These are phyloP conservation scores for Lipomyces yamadae DNA, from an alignment of 805 yeast species.

Conservation along the genomic window DNA sequence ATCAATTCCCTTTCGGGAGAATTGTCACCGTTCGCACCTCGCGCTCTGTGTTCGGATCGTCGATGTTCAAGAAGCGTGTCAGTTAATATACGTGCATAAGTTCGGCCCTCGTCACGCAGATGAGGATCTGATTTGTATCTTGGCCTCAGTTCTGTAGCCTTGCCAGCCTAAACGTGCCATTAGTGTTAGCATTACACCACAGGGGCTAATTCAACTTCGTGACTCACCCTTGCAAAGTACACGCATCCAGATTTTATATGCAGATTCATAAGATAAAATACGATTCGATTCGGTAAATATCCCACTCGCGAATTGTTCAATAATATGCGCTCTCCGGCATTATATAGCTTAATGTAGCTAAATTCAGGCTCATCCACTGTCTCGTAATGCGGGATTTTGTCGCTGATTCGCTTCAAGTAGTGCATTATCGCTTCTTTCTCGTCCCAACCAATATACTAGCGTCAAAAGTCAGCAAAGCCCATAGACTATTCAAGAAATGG, in stretches of 20 bases:
- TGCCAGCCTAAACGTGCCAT: conserved; percentile 45
- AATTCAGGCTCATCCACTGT: conserved; percentile 64
- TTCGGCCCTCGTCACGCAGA: conserved; percentile 71
- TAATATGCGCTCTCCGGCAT: conserved; percentile 84
- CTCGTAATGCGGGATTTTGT: conserved; percentile 72
- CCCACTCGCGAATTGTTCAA: conserved; percentile 84
- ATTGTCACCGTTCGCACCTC: conserved; percentile 24
- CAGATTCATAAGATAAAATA: conserved; percentile 89
- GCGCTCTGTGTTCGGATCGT: conserved; percentile 26
- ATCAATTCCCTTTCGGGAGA: conserved; percentile 52
- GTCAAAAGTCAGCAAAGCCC: neutral
- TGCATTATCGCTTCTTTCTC: conserved; percentile 74
- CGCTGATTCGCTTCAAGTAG: conserved; percentile 71
- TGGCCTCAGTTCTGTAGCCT: conserved; percentile 55
- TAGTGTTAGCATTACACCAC: neutral
- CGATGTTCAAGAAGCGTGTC: conserved; percentile 56
- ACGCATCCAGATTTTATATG: conserved; percentile 86
- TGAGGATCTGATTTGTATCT: conserved; percentile 79
- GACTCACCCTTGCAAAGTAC: conserved; percentile 86
- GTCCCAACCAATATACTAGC: conserved; percentile 68
- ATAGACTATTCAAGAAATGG: neutral
- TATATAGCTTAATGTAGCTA: conserved; percentile 81
- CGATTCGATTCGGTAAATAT: conserved; percentile 86
- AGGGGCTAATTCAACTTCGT: conserved; percentile 45
- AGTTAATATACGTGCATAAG: conserved; percentile 68